Conservation (phyloP, 1,139 yeast genomes). For the Candida gigantensis region DNA sequence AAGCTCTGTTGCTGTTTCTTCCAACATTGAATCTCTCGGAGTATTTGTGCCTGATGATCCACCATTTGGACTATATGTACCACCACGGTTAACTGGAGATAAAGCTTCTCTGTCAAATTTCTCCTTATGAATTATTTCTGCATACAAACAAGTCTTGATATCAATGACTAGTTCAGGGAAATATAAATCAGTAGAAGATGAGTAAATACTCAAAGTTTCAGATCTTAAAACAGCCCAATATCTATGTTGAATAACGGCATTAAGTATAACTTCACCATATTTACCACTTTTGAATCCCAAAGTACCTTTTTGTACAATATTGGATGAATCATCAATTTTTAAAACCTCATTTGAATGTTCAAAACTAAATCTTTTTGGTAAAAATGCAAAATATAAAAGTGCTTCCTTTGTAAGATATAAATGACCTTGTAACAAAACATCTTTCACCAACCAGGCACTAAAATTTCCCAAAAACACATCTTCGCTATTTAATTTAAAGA, state of each 20-base stretch:
- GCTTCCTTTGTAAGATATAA: constrained; percentile 66
- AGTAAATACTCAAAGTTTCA: constrained; percentile 68
- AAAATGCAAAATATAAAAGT: constrained; percentile 74
- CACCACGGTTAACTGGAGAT: constrained; percentile 13
- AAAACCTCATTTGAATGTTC: constrained; percentile 9
- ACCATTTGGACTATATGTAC: constrained; percentile 8
- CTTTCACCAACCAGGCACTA: constrained; percentile 79
- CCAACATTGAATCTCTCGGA: constrained; percentile 15
- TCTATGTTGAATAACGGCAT: constrained; percentile 35
- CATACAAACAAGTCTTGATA: constrained; percentile 60
- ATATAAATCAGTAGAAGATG: constrained; percentile 73
- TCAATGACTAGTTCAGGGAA: constrained; percentile 81
- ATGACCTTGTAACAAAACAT: constrained; percentile 85
- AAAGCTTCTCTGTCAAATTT: constrained; percentile 15
- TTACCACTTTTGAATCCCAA: constrained; percentile 52
- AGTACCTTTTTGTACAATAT: constrained; percentile 44
- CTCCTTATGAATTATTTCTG: constrained; percentile 49
- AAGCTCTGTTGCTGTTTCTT: constrained; percentile 19
- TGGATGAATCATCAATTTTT: constrained; percentile 31
- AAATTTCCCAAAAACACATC: constrained; percentile 59
- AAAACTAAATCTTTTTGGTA: constrained; percentile 53
- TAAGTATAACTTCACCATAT: constrained; percentile 41
- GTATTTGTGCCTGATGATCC: constrained; percentile 15
- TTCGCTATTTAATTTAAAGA: constrained; percentile 43
- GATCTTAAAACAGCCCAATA: constrained; percentile 81